Percentiles rank a stretch among this genome's conserved stretches.
Evolutionary conservation across 495 filamentous ascomycete species (phyloP).

Genomic region (Aeminium ludgeri): DNA sequence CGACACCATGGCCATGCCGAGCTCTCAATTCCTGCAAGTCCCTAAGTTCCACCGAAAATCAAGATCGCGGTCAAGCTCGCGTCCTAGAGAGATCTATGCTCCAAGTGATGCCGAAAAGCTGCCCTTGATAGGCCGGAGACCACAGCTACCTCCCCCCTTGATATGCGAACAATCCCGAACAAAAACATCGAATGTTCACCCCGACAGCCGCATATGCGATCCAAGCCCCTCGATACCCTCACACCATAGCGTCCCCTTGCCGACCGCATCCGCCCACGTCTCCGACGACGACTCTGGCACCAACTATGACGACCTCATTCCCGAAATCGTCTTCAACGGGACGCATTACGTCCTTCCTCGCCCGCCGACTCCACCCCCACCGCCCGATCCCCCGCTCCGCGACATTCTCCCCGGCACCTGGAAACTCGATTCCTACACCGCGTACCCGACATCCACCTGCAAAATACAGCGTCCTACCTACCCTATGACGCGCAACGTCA

Average conservation of each 20-base stretch:
- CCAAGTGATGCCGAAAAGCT: too few species aligned
- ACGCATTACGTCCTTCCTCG: slow-evolving; percentile 10
- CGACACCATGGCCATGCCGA: slow-evolving; percentile 10
- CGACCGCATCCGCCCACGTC: too few species aligned
- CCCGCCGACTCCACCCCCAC: slow-evolving; percentile 7
- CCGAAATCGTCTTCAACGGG: slow-evolving; percentile 4
- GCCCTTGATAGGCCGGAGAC: too few species aligned
- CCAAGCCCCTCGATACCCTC: too few species aligned
- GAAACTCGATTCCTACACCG: slow-evolving; percentile 16
- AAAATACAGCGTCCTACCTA: slow-evolving; percentile 13
- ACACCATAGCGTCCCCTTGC: too few species aligned
- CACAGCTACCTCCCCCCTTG: too few species aligned
- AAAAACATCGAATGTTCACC: too few species aligned
- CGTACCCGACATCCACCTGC: slow-evolving; percentile 11
- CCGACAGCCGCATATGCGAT: background rate
- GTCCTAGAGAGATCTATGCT: slow-evolving; percentile 2
- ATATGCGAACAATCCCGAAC: background rate
- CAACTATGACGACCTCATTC: slow-evolving; percentile 14
- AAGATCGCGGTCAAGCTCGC: slow-evolving; percentile 12
- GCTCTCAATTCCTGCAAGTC: slow-evolving; percentile 13
- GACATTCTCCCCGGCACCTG: slow-evolving; percentile 15
- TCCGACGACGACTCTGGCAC: slow-evolving; percentile 9
- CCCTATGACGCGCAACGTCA: slow-evolving; percentile 17
- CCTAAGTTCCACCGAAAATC: slow-evolving; percentile 14
- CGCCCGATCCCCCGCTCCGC: slow-evolving; percentile 11